Conservation (phyloP, 2,329 filamentous ascomycete genomes). For the Curvularia hawaiiensis region DNA sequence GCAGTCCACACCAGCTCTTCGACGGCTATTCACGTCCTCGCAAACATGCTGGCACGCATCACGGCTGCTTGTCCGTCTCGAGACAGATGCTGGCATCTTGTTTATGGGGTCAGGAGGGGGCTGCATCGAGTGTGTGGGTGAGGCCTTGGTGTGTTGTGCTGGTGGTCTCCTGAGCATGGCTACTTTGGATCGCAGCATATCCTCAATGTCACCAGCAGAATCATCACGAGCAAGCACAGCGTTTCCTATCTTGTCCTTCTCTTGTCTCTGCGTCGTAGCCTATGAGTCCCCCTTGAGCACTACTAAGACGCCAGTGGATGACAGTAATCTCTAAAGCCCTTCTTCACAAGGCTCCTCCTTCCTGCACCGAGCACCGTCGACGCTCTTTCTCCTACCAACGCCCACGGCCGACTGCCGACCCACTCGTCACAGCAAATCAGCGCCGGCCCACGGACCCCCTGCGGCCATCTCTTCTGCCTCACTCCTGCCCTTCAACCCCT, state of each 20-base stretch:
- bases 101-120: neutral
- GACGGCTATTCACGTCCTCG: conserved; percentile 2
- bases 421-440: conserved; percentile 23
- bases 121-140: conserved; percentile 4
- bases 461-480: conserved; percentile 16
- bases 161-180: conserved; percentile 1
- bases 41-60: neutral
- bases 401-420: conserved; percentile 15
- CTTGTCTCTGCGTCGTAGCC: conserved; percentile 1
- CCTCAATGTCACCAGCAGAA: neutral
- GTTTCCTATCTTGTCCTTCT: conserved; percentile 9
- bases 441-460: conserved; percentile 16
- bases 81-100: neutral
- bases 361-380: conserved; percentile 18
- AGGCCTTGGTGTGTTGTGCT: conserved; percentile 1
- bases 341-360: conserved; percentile 27
- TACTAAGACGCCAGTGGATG: conserved; percentile 26
- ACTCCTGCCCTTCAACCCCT: conserved; percentile 10
- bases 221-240: conserved; percentile 2
- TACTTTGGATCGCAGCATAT: conserved; percentile 8
- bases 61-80: neutral
- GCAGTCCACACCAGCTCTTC: conserved; percentile 7
- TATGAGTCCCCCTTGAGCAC: conserved; percentile 10
- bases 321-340: conserved; percentile 39
- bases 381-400: conserved; percentile 15